Evolutionary conservation across 169 alveolate species (phyloP).

Genomic region (Plasmodium blacklocki): DNA sequence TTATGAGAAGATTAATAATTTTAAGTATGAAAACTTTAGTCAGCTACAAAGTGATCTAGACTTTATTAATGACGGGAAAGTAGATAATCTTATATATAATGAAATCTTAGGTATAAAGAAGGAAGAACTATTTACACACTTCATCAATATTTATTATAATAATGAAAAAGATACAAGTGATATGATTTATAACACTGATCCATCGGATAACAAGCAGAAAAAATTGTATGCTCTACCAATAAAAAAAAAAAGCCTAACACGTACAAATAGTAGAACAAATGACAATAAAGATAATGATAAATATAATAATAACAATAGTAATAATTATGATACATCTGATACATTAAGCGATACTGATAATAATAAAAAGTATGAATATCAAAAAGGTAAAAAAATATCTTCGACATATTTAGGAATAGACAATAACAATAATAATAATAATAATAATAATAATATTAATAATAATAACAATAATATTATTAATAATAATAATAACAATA

Average conservation of each 20-base stretch:
- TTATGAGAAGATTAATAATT: conserved; percentile 19
- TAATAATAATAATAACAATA: not conserved
- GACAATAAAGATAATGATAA: not conserved
- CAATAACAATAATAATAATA: not conserved
- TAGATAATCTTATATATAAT: conserved; percentile 64
- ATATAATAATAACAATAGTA: not conserved
- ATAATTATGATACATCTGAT: conserved; percentile 9
- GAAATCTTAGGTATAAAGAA: conserved; percentile 52
- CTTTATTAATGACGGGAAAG: conserved; percentile 3
- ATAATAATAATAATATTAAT: not conserved
- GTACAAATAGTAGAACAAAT: not conserved
- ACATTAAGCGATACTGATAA: not conserved
- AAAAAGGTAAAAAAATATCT: not conserved
- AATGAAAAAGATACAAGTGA: not conserved
- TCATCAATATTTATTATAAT: conserved; percentile 26
- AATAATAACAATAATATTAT: not conserved
- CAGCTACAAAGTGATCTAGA: conserved; percentile 8
- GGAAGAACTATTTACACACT: conserved; percentile 44
- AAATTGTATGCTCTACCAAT: too few species aligned
- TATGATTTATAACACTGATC: too few species aligned
- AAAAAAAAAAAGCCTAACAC: not conserved
- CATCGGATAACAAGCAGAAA: too few species aligned
- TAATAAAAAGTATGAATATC: not conserved
- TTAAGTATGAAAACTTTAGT: conserved; percentile 27
- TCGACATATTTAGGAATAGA: too few species aligned